Conservation (phyloP, 2,329 filamentous ascomycete genomes). For the Alternaria longipes region DNA sequence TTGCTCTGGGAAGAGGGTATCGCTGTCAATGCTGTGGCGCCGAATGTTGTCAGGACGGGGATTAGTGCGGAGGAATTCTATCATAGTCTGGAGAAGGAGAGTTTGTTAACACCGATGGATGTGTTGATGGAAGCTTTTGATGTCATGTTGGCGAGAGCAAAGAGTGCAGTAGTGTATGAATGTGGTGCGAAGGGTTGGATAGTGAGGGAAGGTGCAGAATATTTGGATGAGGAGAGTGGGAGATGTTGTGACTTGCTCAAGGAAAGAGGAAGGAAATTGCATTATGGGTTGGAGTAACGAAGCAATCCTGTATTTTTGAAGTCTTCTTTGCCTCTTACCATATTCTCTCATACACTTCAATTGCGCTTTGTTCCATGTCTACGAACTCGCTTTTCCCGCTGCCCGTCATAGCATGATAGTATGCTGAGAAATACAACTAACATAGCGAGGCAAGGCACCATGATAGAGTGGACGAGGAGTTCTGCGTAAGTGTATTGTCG, state of each 20-base stretch:
- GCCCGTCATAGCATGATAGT: background rate
- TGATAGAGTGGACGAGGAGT: background rate
- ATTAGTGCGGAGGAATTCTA: conserved; percentile 54
- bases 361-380: too few relatives aligned
- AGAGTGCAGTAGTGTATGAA: conserved; percentile 55
- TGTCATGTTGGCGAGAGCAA: conserved; percentile 44
- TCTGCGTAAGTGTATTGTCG: background rate
- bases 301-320: background rate
- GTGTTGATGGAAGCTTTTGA: conserved; percentile 54
- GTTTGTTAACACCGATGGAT: conserved; percentile 53
- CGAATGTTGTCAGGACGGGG: conserved; percentile 53
- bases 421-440: background rate
- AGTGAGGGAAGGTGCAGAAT: conserved; percentile 38
- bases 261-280: conserved; percentile 13
- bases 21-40: conserved; percentile 55
- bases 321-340: background rate
- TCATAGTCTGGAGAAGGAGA: conserved; percentile 44
- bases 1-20: conserved; percentile 53
- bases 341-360: background rate
- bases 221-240: conserved; percentile 44
- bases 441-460: background rate
- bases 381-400: background rate
- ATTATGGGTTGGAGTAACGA: conserved; percentile 9
- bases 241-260: conserved; percentile 22
- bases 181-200: conserved; percentile 50